These are phyloP conservation scores for Penicillium paneum DNA, from an alignment of 2,329 filamentous ascomycete genomes.

Conservation along the genomic window DNA sequence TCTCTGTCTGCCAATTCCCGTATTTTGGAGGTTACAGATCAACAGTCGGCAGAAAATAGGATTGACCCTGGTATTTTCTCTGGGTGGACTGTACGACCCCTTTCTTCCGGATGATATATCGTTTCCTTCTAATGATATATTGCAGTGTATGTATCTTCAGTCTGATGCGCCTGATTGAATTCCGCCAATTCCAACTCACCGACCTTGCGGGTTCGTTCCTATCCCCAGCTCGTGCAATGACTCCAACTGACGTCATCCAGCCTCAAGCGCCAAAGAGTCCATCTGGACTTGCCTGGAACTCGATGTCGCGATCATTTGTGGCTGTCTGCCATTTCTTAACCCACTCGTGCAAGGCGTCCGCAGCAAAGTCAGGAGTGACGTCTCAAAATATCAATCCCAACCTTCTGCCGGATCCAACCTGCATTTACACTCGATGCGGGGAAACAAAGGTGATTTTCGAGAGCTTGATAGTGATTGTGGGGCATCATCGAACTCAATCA, in stretches of 20 bases:
- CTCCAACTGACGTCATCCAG: not conserved
- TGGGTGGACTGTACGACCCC: not conserved
- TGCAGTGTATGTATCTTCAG: not conserved
- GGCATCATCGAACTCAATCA: not conserved
- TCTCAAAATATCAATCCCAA: not conserved
- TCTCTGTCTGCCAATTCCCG: constrained; percentile 16
- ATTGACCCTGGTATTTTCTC: not conserved
- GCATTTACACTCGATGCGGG: not conserved
- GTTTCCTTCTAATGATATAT: not conserved
- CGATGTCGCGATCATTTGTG: not conserved
- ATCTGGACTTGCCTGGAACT: not conserved
- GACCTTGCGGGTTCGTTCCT: not conserved
- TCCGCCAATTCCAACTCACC: not conserved
- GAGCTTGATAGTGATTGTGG: not conserved
- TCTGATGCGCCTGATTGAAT: not conserved
- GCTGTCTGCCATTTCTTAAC: not conserved
- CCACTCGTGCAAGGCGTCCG: not conserved
- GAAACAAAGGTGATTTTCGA: not conserved
- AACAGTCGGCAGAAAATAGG: not conserved
- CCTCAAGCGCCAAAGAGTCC: not conserved
- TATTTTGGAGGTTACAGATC: constrained; percentile 19
- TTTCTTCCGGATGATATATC: not conserved
- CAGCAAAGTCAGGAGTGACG: not conserved
- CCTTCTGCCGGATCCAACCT: not conserved
- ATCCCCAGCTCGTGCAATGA: not conserved